Evolutionary conservation across 2,329 filamentous ascomycete species (phyloP).

Genomic region (Sporothrix humicola): DNA sequence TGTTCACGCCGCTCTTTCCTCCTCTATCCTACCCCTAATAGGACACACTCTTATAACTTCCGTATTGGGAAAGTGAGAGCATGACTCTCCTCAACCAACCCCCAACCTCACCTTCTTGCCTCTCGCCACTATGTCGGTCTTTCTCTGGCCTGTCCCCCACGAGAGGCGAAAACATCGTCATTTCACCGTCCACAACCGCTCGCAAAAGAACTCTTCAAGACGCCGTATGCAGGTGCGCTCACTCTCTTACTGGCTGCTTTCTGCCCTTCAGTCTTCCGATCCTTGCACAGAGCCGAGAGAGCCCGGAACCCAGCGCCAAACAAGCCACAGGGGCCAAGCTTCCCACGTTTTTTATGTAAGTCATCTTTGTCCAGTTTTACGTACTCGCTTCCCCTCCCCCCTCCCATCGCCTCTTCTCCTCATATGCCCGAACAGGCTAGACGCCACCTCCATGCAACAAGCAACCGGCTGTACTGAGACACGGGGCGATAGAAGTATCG

Average conservation of each 20-base stretch:
- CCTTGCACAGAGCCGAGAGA: neutral
- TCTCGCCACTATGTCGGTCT: conserved; percentile 6
- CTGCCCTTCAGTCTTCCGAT: neutral
- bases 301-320: neutral
- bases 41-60: neutral
- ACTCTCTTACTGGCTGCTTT: neutral
- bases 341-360: conserved; percentile 28
- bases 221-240: conserved; percentile 26
- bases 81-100: conserved; percentile 19
- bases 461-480: neutral
- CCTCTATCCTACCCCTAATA: neutral
- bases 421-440: conserved; percentile 9
- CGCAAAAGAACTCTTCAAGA: neutral
- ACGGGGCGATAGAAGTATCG: neutral
- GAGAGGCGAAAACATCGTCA: conserved; percentile 18
- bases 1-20: neutral
- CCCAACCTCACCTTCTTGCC: conserved; percentile 15
- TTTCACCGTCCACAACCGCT: neutral
- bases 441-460: neutral
- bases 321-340: neutral
- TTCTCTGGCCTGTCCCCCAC: conserved; percentile 13
- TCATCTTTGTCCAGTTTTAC: conserved; percentile 17
- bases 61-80: conserved; percentile 11
- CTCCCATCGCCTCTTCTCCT: neutral
- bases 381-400: conserved; percentile 10